Evolutionary conservation across 2,329 filamentous ascomycete genomes (phyloP).

Genomic region (Penicillium griseofulvum): DNA sequence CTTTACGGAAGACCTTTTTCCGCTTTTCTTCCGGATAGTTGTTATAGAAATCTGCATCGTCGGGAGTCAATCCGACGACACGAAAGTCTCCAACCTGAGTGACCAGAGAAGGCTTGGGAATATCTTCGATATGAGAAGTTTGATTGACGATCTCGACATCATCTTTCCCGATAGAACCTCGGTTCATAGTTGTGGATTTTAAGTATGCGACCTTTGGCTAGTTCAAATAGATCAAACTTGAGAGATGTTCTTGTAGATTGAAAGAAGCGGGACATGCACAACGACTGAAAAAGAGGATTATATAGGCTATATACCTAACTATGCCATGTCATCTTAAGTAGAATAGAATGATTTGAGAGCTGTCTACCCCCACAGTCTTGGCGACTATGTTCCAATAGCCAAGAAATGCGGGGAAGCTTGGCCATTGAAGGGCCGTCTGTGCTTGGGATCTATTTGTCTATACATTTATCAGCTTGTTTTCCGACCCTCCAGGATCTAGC

Average conservation of each 20-base stretch:
- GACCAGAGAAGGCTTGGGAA: slow-evolving; percentile 6
- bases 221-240: neutral
- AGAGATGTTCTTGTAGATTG: neutral
- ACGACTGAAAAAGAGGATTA: neutral
- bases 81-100: neutral
- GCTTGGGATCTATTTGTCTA: slow-evolving; percentile 48
- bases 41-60: slow-evolving; percentile 13
- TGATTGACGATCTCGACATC: slow-evolving; percentile 10
- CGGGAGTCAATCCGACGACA: slow-evolving; percentile 11
- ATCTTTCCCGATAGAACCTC: slow-evolving; percentile 7
- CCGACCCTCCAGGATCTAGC: slow-evolving; percentile 30
- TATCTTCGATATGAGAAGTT: slow-evolving; percentile 5
- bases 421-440: slow-evolving; percentile 12
- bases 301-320: slow-evolving; percentile 1
- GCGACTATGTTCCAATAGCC: neutral
- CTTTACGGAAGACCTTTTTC: slow-evolving; percentile 12
- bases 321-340: neutral
- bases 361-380: slow-evolving; percentile 8
- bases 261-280: neutral
- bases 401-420: slow-evolving; percentile 11
- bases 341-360: neutral
- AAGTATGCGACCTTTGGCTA: neutral
- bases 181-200: slow-evolving; percentile 3
- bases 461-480: neutral
- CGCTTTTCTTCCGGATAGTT: slow-evolving; percentile 8